These are phyloP conservation scores for Hyaloraphidium curvatum DNA, from an alignment of 192 early-diverging fungal genomes.

Conservation along the genomic window DNA sequence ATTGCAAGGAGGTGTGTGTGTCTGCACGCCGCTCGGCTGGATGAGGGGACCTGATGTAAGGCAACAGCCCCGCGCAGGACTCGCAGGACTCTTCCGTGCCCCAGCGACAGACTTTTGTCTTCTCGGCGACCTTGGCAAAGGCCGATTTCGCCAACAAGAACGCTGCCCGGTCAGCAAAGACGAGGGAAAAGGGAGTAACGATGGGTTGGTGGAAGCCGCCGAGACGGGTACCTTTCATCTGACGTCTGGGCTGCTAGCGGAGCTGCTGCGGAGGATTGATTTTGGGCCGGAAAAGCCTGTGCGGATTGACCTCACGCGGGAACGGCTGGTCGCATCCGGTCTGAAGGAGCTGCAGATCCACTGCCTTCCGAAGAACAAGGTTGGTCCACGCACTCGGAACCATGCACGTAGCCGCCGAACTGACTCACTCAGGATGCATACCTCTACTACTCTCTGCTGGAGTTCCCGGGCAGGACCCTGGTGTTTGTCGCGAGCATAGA, in stretches of 20 bases:
- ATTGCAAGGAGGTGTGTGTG: too few species aligned
- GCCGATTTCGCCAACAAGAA: conserved; percentile 12
- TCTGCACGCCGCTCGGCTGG: too few species aligned
- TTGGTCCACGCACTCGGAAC: conserved; percentile 16
- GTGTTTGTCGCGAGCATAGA: conserved; percentile 96
- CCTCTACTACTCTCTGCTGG: conserved; percentile 69
- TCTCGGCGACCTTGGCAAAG: conserved; percentile 63
- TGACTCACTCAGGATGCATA: conserved; percentile 12
- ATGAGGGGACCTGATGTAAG: too few species aligned
- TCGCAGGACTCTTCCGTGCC: too few species aligned
- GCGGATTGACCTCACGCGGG: conserved; percentile 51
- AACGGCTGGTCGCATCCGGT: conserved; percentile 41
- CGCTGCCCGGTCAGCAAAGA: conserved; percentile 18
- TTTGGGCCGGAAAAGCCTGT: conserved; percentile 54
- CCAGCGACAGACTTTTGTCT: conserved; percentile 78
- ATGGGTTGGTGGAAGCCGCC: conserved; percentile 11
- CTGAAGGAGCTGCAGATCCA: conserved; percentile 72
- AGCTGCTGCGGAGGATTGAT: conserved; percentile 50
- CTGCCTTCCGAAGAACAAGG: conserved; percentile 67
- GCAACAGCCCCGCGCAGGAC: too few species aligned
- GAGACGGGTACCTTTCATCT: neutral
- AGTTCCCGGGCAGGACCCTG: conserved; percentile 74
- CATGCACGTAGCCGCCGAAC: neutral
- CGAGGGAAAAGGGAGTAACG: conserved; percentile 21
- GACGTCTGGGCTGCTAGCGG: conserved; percentile 25